Evolutionary conservation across 2,329 filamentous ascomycete species (phyloP), one percentile per base, ranked within the genome.

Genomic region (Ascochyta rabiei): DNA sequence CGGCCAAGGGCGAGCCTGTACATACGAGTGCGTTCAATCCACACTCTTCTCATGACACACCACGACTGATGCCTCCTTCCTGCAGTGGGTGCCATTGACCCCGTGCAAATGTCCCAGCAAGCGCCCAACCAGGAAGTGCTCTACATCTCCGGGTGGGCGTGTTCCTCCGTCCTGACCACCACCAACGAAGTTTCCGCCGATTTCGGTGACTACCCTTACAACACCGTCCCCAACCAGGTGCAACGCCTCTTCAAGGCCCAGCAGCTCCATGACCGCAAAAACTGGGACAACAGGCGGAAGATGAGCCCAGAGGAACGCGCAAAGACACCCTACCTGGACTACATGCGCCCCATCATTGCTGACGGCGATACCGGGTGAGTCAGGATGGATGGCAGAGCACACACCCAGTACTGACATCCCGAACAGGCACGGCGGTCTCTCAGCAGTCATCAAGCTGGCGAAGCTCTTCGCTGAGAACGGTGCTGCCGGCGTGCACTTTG

Each of bases 81-180:
- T 52, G 26, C 59, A 93, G 90, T 99, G 89, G 95, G 95, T 66
- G 95, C 93, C 56, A 96, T 99, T 77, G 95, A 99, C 72, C 95
- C 95, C n/a, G 87, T 98, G 10, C 95, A 99, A 79, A 98, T 99
- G 95, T 96, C 95, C 43, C 95, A 99, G 76, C 95, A 98, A 80
- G 95, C 95, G 15, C 86, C 90, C 6, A 90, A 98, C 78, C 95
- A 98, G 74, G 93, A 99, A 75, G 90, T 97, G 16, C 84, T 99
- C 40, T 99, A 99, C 77, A 83, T 99, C 60, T 97, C 93, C 0
- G 95, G 95, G 59, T 99, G 95, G 95, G 95, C 95, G 5, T 98
- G 95, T 78, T 98, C 93, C 0, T 93, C 92, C 0, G 86, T 96
- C 18, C 81, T 99, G 40, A 98, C 93, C 4, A 88, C 87, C 9